phyloP scores from a whole-genome alignment of 805 yeast genomes.

The Zygosaccharomyces pseudorouxii region DNA sequence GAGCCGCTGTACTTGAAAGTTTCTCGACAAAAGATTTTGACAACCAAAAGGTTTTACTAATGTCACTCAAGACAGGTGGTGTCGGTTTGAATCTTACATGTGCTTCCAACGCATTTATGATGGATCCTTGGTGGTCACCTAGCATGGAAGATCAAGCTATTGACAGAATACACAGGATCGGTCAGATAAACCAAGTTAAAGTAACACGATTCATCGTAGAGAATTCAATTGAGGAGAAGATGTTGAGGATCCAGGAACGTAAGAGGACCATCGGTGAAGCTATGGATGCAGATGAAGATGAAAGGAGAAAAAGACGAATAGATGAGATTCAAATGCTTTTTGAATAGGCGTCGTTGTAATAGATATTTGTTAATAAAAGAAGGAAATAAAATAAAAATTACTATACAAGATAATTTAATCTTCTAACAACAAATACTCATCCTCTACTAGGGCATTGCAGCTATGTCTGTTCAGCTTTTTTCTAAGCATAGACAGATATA shows the following conservation, averaged over 20 bases:
- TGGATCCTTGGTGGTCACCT: conserved; percentile 98
- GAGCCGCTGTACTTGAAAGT: conserved; percentile 54
- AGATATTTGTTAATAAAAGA: neutral
- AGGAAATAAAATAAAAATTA: neutral
- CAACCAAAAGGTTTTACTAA: conserved; percentile 47
- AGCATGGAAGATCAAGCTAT: conserved; percentile 89
- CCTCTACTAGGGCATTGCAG: conserved; percentile 16
- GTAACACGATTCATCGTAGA: conserved; percentile 78
- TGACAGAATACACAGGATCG: conserved; percentile 86
- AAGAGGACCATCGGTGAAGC: conserved; percentile 80
- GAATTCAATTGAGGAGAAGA: conserved; percentile 79
- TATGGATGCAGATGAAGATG: conserved; percentile 70
- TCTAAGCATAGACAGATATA: conserved; percentile 15
- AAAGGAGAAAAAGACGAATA: conserved; percentile 60
- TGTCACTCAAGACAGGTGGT: conserved; percentile 90
- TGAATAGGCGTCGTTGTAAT: conserved; percentile 30
- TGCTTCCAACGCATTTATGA: conserved; percentile 79
- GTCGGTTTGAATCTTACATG: conserved; percentile 85
- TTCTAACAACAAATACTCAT: conserved; percentile 28
- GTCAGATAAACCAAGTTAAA: conserved; percentile 68
- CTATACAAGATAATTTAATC: conserved; percentile 10
- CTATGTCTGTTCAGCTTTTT: conserved; percentile 17
- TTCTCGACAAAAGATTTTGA: conserved; percentile 41
- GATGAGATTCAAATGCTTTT: conserved; percentile 70
- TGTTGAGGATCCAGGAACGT: conserved; percentile 81